Base-by-base conservation (phyloP, 1,284 basidiomycete genomes). In the Mycosarcoma maydis region DNA sequence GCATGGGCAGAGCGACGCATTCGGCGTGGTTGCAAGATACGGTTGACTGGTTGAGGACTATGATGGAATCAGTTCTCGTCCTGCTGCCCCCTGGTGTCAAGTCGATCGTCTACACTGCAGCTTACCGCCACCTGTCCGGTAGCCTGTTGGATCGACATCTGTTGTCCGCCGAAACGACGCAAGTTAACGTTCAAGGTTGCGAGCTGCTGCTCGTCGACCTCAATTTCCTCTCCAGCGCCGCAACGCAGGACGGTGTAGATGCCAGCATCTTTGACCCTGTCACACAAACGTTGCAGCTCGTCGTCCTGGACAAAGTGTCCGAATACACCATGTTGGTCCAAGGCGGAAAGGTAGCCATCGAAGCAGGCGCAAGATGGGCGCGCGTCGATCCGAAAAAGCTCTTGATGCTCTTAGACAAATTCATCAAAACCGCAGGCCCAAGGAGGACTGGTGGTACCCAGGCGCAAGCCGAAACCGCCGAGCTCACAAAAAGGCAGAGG, bases 1-100 rank as follows among this genome's bases (percentile, higher is more conserved):
- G 16, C 29, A 11, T 26, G 39, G 2, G 27, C 10, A 14, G 29
- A 19, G 7, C 4, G 24, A 17, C 7, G 38, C 92, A 93, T 39
- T 95, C 92, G 86, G 89, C 89, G 85, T 98, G 97, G 83, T 86
- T 98, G 8, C 90, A 92, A 78, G 96, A 98, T 82, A 88, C 98
- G 78, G 87, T 96, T 78, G 94, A 94, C 75, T 99, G 95, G 91
- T 85, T 98, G 39, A 92, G 90, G 34, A 96, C 94, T 1, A 92
- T 97, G 70, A 93, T 98, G 70, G 95, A 98, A 82, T 91, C 91
- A 26, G 89, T 98, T 17, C 86, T 91, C 45, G 89, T 96, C 77
- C 89, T 92, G 9, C 71, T 87, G 30, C 84, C 84, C 61, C 89
- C 92, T 55, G 83, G 85, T 6, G 90, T 93, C 83, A 95, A 95